Evolutionary conservation across 2,329 filamentous ascomycete genomes (phyloP).

Genomic region (Epichloe scottii): DNA sequence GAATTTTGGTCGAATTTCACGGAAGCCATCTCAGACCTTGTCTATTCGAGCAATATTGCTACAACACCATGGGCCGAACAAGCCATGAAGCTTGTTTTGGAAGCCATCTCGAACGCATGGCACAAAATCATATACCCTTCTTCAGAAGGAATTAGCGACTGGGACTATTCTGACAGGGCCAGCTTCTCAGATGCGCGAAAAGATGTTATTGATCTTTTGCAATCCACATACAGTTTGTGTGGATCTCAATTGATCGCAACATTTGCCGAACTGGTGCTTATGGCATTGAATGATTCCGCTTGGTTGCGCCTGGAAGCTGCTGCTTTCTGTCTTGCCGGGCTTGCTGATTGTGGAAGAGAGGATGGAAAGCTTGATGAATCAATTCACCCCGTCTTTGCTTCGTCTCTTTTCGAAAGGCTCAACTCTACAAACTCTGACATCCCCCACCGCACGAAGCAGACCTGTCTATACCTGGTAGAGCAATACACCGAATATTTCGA

Average conservation of each 20-base stretch:
- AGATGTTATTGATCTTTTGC: slow-evolving; percentile 67
- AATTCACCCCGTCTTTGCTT: slow-evolving; percentile 49
- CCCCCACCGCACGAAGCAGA: slow-evolving; percentile 51
- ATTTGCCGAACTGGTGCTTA: slow-evolving; percentile 43
- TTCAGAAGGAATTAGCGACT: slow-evolving; percentile 41
- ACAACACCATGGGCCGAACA: slow-evolving; percentile 42
- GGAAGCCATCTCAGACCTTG: slow-evolving; percentile 50
- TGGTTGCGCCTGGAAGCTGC: slow-evolving; percentile 51
- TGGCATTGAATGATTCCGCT: slow-evolving; percentile 32
- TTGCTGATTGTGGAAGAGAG: slow-evolving; percentile 54
- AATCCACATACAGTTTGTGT: slow-evolving; percentile 54
- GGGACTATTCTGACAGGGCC: slow-evolving; percentile 57
- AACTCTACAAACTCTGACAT: slow-evolving; percentile 37
- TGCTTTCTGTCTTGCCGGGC: slow-evolving; percentile 49
- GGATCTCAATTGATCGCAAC: slow-evolving; percentile 42
- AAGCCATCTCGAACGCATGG: slow-evolving; percentile 54
- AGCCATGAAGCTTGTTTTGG: slow-evolving; percentile 47
- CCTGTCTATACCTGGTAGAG: slow-evolving; percentile 57
- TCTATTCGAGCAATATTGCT: slow-evolving; percentile 36
- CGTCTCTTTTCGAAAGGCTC: slow-evolving; percentile 43
- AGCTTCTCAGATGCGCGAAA: slow-evolving; percentile 62
- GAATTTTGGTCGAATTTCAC: slow-evolving; percentile 75
- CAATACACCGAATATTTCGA: slow-evolving; percentile 68
- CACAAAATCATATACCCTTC: slow-evolving; percentile 58
- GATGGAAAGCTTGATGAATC: slow-evolving; percentile 44